These are phyloP conservation scores for Yamadazyma tumulicola DNA, from an alignment of 805 yeast genomes.

Conservation along the genomic window DNA sequence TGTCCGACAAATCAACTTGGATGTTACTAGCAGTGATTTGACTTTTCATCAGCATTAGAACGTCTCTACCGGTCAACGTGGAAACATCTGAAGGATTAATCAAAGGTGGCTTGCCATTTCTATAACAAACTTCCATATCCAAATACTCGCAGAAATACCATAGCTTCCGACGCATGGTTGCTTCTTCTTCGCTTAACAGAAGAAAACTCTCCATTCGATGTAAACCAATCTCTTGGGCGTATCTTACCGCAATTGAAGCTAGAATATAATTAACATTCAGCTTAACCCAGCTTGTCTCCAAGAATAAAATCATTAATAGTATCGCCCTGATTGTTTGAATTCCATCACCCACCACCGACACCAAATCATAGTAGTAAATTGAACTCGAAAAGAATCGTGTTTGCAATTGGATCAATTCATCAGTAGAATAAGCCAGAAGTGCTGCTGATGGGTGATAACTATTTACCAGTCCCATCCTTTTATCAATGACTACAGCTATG, in stretches of 20 bases:
- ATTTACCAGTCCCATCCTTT: slow-evolving; percentile 4
- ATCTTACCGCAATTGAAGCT: slow-evolving; percentile 32
- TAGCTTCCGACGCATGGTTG: slow-evolving; percentile 20
- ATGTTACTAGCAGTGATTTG: neutral
- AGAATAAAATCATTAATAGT: slow-evolving; percentile 41
- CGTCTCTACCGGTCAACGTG: slow-evolving; percentile 21
- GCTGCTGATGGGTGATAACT: slow-evolving; percentile 3
- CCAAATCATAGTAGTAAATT: slow-evolving; percentile 50
- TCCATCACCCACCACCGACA: slow-evolving; percentile 50
- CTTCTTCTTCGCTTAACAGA: slow-evolving; percentile 20
- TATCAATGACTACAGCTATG: slow-evolving; percentile 20
- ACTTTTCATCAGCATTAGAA: slow-evolving; percentile 1
- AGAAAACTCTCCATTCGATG: slow-evolving; percentile 32
- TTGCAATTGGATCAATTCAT: slow-evolving; percentile 18
- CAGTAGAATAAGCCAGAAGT: slow-evolving; percentile 7
- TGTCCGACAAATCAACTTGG: neutral
- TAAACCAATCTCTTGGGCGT: slow-evolving; percentile 40
- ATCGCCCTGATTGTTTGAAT: slow-evolving; percentile 49
- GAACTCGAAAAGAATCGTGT: slow-evolving; percentile 25
- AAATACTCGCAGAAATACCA: slow-evolving; percentile 38
- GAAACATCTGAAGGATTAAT: slow-evolving; percentile 31
- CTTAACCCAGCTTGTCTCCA: slow-evolving; percentile 28
- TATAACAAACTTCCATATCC: slow-evolving; percentile 37
- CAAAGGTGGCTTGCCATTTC: slow-evolving; percentile 39
- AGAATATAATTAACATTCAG: slow-evolving; percentile 28